Percentiles rank a stretch among this genome's conserved stretches.
These are phyloP conservation scores for Aristolochia californica DNA, from an alignment of 164 flowering plant genomes.

Conservation along the genomic window DNA sequence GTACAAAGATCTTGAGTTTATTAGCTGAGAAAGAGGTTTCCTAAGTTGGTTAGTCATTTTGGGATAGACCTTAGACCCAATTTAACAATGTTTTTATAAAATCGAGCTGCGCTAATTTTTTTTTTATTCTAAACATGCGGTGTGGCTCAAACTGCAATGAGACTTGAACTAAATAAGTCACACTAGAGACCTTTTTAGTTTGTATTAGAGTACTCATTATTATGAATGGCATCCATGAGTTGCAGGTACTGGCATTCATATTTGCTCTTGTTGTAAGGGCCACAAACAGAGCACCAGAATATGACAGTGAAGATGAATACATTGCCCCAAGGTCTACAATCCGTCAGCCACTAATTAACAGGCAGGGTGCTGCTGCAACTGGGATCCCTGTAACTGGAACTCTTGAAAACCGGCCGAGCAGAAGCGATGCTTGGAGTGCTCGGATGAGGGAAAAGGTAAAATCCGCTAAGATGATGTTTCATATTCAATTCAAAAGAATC, in stretches of 20 bases:
- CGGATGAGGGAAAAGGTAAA: constrained; percentile 84
- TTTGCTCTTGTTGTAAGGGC: constrained; percentile 64
- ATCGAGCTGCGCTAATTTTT: no score
- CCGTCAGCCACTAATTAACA: constrained; percentile 53
- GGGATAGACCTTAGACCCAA: no score
- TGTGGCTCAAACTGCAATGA: no score
- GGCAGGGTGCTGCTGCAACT: constrained; percentile 46
- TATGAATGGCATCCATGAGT: not conserved
- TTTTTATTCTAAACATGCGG: no score
- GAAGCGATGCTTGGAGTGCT: constrained; percentile 87
- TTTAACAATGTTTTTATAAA: no score
- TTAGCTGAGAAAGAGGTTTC: no score
- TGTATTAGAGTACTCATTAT: no score
- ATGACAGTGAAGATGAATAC: constrained; percentile 85
- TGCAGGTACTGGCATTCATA: constrained; percentile 66
- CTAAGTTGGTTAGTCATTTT: no score
- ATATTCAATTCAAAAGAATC: no score
- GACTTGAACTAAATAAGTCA: no score
- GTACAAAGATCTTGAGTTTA: no score
- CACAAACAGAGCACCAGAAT: constrained; percentile 53
- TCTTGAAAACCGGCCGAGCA: constrained; percentile 52
- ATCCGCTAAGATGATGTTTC: not conserved
- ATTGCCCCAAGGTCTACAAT: constrained; percentile 37
- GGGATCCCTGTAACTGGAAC: constrained; percentile 55
- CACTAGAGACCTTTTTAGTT: no score